These are phyloP conservation scores for Protostelium mycophagum DNA, from an alignment of 78 protist species.

Conservation along the genomic window DNA sequence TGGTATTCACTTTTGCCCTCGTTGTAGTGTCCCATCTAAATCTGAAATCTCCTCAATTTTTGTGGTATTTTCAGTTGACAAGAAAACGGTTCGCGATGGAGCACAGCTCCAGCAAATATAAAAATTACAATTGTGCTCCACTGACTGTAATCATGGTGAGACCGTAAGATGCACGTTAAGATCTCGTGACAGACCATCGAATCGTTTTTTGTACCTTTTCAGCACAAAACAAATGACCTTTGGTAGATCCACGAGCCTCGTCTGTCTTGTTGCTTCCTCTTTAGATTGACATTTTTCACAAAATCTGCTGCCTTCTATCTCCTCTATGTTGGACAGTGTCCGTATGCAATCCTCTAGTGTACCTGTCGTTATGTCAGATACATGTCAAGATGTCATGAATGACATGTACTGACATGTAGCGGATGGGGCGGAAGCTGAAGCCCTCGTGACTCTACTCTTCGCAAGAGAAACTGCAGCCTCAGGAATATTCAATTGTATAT, in stretches of 20 bases:
- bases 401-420: neutral
- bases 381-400: neutral
- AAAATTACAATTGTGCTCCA: too few species aligned
- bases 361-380: neutral
- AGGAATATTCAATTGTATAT: neutral
- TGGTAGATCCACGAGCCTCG: neutral
- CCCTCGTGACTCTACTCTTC: neutral
- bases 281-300: neutral
- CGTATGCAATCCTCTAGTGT: neutral
- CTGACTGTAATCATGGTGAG: too few species aligned
- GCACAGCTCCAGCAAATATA: neutral
- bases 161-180: too few species aligned
- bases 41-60: neutral
- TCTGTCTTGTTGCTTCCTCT: neutral
- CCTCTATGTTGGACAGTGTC: neutral
- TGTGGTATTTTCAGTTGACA: neutral
- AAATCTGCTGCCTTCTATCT: neutral
- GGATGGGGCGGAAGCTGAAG: neutral
- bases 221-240: neutral
- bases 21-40: neutral
- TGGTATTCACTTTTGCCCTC: neutral
- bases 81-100: neutral
- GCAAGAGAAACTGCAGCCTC: neutral
- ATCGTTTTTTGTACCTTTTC: neutral
- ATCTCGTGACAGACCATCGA: too few species aligned